These are phyloP conservation scores for Zhuliangozyma parablackwelliae DNA, from an alignment of 1,139 yeast species.

Conservation along the genomic window DNA sequence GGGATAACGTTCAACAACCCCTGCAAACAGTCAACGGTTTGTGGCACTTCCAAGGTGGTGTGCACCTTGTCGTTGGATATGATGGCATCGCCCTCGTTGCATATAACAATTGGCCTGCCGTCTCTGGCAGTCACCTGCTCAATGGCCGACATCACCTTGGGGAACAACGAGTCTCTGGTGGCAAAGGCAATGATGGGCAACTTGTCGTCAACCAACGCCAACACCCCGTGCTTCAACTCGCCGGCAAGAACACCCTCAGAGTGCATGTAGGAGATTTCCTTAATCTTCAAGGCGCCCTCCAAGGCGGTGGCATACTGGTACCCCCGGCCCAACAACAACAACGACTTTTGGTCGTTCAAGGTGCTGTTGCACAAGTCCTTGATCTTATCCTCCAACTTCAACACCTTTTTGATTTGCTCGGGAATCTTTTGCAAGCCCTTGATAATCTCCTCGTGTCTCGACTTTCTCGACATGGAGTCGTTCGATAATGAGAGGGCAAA, in stretches of 20 bases:
- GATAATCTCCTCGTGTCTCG: slow-evolving; percentile 81
- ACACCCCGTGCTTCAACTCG: slow-evolving; percentile 96
- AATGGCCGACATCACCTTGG: slow-evolving; percentile 92
- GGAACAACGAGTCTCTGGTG: slow-evolving; percentile 95
- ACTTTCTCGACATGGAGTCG: slow-evolving; percentile 73
- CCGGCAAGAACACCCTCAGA: slow-evolving; percentile 99
- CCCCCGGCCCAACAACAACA: slow-evolving; percentile 93
- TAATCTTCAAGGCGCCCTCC: slow-evolving; percentile 97
- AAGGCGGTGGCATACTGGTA: slow-evolving; percentile 96
- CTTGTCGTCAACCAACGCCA: slow-evolving; percentile 91
- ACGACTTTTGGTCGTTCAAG: slow-evolving; percentile 77
- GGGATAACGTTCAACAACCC: slow-evolving; percentile 95
- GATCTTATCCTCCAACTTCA: slow-evolving; percentile 68
- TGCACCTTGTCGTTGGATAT: slow-evolving; percentile 51
- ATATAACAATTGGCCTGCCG: slow-evolving; percentile 92
- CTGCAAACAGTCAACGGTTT: slow-evolving; percentile 94
- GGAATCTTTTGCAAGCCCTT: slow-evolving; percentile 84
- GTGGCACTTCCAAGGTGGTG: slow-evolving; percentile 83
- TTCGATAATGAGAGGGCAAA: slow-evolving; percentile 90
- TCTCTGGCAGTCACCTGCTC: slow-evolving; percentile 97
- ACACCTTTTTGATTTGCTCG: slow-evolving; percentile 74
- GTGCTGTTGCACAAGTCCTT: slow-evolving; percentile 69
- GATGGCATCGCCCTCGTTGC: slow-evolving; percentile 80
- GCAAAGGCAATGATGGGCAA: slow-evolving; percentile 95
- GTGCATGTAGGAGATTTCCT: slow-evolving; percentile 98